Evolutionary conservation across 1,284 basidiomycete genomes (phyloP), one percentile per base, ranked within the genome.

Genomic region (Exobasidium cylindrosporum): DNA sequence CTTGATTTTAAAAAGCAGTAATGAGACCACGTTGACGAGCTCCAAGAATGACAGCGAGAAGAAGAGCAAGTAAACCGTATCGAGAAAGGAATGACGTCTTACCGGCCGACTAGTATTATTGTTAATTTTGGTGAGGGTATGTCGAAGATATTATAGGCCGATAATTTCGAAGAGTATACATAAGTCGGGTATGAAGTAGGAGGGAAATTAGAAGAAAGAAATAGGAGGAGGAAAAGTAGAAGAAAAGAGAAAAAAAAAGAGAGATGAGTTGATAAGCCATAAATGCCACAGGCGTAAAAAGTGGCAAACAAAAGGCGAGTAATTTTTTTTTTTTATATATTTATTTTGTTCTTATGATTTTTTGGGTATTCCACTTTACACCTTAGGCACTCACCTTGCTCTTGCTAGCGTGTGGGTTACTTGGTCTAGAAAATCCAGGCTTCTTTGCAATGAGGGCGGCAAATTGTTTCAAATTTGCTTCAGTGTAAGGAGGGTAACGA

Each of bases 401-500:
- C 4, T 69, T 44, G 26, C 67, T 72, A 23, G 57, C 49, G 56
- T 73, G 72, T 24, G 76, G 75, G 64, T 78, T 69, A 35, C 50
- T 56, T 0, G 77, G 76, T 23, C 71, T 60, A 46, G 58, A 52
- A 57, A 78, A 77, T 40, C 56, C 45, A 47, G 68, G 31, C 32
- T 44, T 49, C 54, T 69, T 66, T 11, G 57, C 58, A 10, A 69
- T 64, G n/a, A 74, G 55, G 31, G 60, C 21, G 4, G 43, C 52
- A 65, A 78, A 66, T 62, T 73, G 65, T 45, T 64, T 62, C 28
- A 73, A 62, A 62, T 77, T 72, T 49, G 57, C 63, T 1, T 65
- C 50, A 11, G 63, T 60, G 66, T 81, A 81, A 7, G 81, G 81
- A 26, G 81, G 81, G 73, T 82, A 82, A 14, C 81, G 73, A 30